phyloP scores from a whole-genome alignment of 768 basidiomycete genomes.

The Infundibulicybe gibba region DNA sequence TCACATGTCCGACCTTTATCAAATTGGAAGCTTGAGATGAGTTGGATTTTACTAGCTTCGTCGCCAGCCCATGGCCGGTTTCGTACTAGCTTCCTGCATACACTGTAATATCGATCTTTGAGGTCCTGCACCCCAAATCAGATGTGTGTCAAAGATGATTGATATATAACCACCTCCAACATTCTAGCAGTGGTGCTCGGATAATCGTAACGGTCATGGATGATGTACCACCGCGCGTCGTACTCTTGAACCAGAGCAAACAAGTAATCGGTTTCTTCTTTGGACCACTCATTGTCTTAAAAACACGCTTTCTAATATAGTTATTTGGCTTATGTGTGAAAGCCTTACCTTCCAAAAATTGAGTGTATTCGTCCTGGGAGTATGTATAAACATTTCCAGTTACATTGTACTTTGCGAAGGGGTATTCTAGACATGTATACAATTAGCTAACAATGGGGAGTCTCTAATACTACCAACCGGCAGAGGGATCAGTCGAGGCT shows the following conservation, averaged over 20 bases:
- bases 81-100: constrained; percentile 84
- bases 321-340: neutral
- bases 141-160: neutral
- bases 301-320: neutral
- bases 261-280: constrained; percentile 92
- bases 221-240: constrained; percentile 86
- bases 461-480: constrained; percentile 33
- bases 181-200: constrained; percentile 47
- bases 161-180: constrained; percentile 56
- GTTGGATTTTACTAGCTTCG: constrained; percentile 60
- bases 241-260: constrained; percentile 78
- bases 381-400: constrained; percentile 65
- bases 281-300: constrained; percentile 81
- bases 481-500: constrained; percentile 44
- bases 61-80: constrained; percentile 85
- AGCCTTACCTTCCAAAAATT: constrained; percentile 65
- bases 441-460: no score
- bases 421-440: constrained; percentile 49
- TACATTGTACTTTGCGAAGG: constrained; percentile 81
- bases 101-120: constrained; percentile 91
- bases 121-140: constrained; percentile 59
- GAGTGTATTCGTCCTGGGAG: constrained; percentile 83
- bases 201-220: constrained; percentile 87
- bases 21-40: constrained; percentile 74
- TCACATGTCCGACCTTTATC: constrained; percentile 68